phyloP scores from a whole-genome alignment of 495 filamentous ascomycete genomes.

The Podospora didyma region DNA sequence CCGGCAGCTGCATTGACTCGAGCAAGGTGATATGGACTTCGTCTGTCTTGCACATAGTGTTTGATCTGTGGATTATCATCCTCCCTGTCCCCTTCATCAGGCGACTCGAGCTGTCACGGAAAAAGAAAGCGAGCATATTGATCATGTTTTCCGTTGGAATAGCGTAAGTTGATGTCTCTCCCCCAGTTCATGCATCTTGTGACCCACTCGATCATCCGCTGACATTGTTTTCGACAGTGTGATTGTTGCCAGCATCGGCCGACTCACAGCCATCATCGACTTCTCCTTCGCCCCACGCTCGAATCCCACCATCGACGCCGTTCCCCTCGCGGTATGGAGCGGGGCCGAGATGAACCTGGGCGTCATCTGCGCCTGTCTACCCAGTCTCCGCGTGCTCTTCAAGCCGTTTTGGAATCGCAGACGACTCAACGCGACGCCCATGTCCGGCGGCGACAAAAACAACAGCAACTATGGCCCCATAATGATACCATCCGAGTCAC shows the following conservation, averaged over 20 bases:
- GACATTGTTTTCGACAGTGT: constrained; percentile 6
- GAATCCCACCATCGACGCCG: constrained; percentile 31
- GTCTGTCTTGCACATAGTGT: constrained; percentile 47
- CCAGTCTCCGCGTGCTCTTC: constrained; percentile 28
- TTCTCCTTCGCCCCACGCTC: constrained; percentile 15
- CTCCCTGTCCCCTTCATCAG: constrained; percentile 47
- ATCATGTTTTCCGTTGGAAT: constrained; percentile 52
- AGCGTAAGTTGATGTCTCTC: not conserved
- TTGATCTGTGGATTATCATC: constrained; percentile 50
- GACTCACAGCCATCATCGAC: constrained; percentile 13
- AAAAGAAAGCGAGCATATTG: constrained; percentile 47
- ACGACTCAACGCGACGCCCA: no score
- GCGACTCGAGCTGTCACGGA: constrained; percentile 36
- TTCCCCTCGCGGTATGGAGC: constrained; percentile 28
- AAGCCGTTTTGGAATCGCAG: not conserved
- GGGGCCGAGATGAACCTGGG: constrained; percentile 31
- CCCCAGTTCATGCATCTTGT: no score
- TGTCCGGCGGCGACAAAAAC: no score
- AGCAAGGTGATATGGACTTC: constrained; percentile 34
- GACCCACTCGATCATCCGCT: no score
- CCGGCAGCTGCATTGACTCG: constrained; percentile 19
- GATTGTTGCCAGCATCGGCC: constrained; percentile 18
- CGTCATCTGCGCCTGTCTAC: constrained; percentile 33
- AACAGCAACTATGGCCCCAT: no score
- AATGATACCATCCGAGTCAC: no score